Base-by-base conservation (phyloP, 805 yeast species). In the Spathaspora passalidarum region DNA sequence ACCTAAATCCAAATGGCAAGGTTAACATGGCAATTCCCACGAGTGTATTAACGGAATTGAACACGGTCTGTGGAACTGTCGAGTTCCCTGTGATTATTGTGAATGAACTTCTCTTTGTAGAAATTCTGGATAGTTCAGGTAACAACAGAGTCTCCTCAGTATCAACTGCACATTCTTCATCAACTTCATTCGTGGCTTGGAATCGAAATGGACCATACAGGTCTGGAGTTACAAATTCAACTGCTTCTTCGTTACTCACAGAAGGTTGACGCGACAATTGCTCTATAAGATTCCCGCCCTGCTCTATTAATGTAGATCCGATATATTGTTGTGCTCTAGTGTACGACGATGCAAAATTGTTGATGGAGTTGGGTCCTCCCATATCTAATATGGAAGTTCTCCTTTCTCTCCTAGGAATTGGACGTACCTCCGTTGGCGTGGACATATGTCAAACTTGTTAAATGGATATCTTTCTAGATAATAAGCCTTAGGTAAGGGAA, bases 11-110 rank as follows among this genome's bases (percentile, higher is more conserved):
- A 49, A 82, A 68, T 0, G 95, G 91, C 41, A 87, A 68, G 0
- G 94, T 83, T 38, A 87, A 69, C 42, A 87, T 71, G 1, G 92
- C 94, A 32, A 87, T 78, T 0, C 95, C 95, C 51, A 87, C 80
- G 22, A 87, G 65, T 0, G 86, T 86, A 59, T 87, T 87, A 41
- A 86, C 77, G 11, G 85, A 76, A 58, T 83, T 83, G 67, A 84
- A 81, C 14, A 81, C 66, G 0, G 89, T 83, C 57, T 84, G 88
- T 1, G 85, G 80, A 0, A 81, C 81, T 0, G 94, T 87, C 6
- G 84, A 79, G 52, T 49, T 49, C 2, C 62, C 63, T 9, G 47
- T 54, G 7, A 49, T 50, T 13, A 52, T 42, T 3, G 49, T 38
- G 17, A 44, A 39, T 22, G 53, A 37, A 19, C 44, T 17, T 20